Evolutionary conservation across 2,329 filamentous ascomycete species (phyloP), one percentile per base, ranked within the genome.

Genomic region (Xenoacremonium recifei): DNA sequence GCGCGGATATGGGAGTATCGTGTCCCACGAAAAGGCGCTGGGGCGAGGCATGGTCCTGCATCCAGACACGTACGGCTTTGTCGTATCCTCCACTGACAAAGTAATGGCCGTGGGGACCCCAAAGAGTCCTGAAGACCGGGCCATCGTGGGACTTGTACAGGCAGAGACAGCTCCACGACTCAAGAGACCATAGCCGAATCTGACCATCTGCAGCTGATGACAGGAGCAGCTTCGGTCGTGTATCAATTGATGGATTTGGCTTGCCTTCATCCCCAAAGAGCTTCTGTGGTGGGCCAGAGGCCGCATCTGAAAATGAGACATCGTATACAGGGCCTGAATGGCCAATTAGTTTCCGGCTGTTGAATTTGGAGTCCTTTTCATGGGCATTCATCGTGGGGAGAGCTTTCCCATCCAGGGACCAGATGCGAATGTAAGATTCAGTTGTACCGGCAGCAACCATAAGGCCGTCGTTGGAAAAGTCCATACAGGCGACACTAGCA

Each of bases 371-470:
- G 29, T 80, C 76, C 43, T 82, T 78, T 50, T 80, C 79, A 11
- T 73, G 70, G 0, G 72, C 63, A 33, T 83, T 76, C 36, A 81
- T 79, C 12, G 87, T 86, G 34, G 80, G 80, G 11, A 99, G 79
- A 4, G 88, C 79, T 48, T 85, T 87, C 49, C 92, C 93, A 57
- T 96, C 88, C 30, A 97, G 73, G 29, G 87, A 87, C 90, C 92
- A 99, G 11, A 99, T 80, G 13, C 92, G 87, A 55, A 99, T 95
- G 62, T 96, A 97, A 0, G 92, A 97, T 61, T 97, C 91, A 40
- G 86, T 84, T 35, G 91, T 96, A 20, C 93, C 95, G 17, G 84
- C 87, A 18, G 93, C 93, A 27, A 93, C 88, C 20, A 97, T 78
- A 51, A 84, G 79, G 49, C 89, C 85, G 61, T 99, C 93, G 40